Percentiles rank a stretch among this genome's conserved stretches.
These are phyloP conservation scores for Nitzschia sp. DNA, from an alignment of 108 stramenopile species.

Conservation along the genomic window DNA sequence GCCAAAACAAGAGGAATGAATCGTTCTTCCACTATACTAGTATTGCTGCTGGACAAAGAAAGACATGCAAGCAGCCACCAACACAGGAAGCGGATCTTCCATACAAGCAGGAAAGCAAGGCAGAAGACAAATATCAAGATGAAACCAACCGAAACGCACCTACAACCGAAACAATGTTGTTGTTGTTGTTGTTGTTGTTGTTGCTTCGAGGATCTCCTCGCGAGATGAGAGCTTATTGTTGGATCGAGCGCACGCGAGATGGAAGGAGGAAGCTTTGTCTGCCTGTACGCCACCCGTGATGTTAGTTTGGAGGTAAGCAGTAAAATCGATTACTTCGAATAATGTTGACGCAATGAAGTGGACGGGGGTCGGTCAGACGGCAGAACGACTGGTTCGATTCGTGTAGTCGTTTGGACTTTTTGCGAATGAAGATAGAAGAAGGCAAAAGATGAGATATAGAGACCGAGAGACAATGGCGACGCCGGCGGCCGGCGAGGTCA, in stretches of 20 bases:
- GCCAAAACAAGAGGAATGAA: background rate
- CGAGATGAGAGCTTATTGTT: too few relatives aligned
- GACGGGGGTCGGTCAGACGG: too few relatives aligned
- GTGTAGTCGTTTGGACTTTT: too few relatives aligned
- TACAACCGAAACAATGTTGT: background rate
- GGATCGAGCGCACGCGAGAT: too few relatives aligned
- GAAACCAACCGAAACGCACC: background rate
- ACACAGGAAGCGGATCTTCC: background rate
- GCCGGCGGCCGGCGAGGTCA: too few relatives aligned
- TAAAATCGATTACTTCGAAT: too few relatives aligned
- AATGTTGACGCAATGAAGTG: too few relatives aligned
- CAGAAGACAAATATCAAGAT: background rate
- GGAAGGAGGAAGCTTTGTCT: background rate
- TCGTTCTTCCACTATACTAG: background rate
- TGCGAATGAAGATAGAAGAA: too few relatives aligned
- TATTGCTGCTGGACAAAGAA: background rate
- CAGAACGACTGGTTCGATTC: too few relatives aligned
- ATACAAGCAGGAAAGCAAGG: background rate
- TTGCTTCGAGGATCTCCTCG: too few relatives aligned
- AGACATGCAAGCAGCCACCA: background rate
- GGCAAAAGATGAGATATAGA: too few relatives aligned
- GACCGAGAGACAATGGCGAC: too few relatives aligned
- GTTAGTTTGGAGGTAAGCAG: conserved; percentile 20
- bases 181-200: background rate
- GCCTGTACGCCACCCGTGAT: background rate